Evolutionary conservation across 1,139 yeast species (phyloP).

Genomic region (Magnusiomyces starmeri): DNA sequence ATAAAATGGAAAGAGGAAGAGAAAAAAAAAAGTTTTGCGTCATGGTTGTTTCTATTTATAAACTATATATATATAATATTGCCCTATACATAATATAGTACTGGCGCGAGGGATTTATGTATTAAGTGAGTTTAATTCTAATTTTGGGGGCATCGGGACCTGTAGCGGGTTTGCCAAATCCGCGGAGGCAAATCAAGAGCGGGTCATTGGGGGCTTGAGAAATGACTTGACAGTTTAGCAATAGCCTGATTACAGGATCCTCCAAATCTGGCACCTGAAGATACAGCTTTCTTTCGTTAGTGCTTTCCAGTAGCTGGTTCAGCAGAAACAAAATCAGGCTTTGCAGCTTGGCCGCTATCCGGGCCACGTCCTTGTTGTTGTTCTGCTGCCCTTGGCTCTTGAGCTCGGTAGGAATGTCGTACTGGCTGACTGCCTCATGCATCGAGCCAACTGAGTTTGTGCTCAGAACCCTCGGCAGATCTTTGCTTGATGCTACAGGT

Average conservation of each 20-base stretch:
- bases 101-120: too few relatives aligned
- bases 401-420: neutral
- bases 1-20: too few relatives aligned
- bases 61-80: too few relatives aligned
- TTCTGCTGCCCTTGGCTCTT: too few relatives aligned
- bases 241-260: neutral
- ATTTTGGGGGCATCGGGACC: neutral
- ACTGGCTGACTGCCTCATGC: neutral
- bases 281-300: neutral
- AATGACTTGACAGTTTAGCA: neutral
- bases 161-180: neutral
- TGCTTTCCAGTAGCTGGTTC: neutral
- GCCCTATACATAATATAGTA: too few relatives aligned
- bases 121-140: too few relatives aligned
- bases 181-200: neutral
- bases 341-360: neutral
- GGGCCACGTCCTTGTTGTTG: neutral
- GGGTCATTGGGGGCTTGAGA: neutral
- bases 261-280: neutral
- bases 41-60: too few relatives aligned
- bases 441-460: neutral
- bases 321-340: neutral
- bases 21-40: too few relatives aligned
- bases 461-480: neutral
- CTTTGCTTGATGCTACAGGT: neutral